These are phyloP conservation scores for Volvox reticuliferus DNA, from an alignment of 139 green algal genomes.

Conservation along the genomic window DNA sequence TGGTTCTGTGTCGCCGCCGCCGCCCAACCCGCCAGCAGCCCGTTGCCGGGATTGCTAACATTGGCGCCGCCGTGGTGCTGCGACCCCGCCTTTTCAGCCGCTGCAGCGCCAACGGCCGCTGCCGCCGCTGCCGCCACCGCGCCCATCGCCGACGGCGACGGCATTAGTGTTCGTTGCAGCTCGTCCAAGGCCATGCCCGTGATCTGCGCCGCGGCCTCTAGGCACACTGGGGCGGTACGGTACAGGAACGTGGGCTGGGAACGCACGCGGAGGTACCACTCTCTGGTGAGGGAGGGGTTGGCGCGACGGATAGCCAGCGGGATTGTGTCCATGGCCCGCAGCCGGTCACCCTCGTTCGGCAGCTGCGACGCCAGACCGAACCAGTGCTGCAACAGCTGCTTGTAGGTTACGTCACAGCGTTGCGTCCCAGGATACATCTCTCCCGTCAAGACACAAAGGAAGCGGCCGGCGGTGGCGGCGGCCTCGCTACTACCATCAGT, in stretches of 20 bases:
- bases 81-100: background rate
- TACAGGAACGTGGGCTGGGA: conserved; percentile 55
- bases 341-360: conserved; percentile 48
- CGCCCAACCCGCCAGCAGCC: background rate
- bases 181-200: conserved; percentile 12
- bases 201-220: conserved; percentile 19
- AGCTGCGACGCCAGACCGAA: conserved; percentile 42
- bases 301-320: conserved; percentile 55
- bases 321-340: conserved; percentile 58
- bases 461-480: background rate
- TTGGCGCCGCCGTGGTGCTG: background rate
- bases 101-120: background rate
- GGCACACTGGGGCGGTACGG: conserved; percentile 46
- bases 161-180: conserved; percentile 26
- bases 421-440: conserved; percentile 11
- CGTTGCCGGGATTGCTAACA: conserved; percentile 1
- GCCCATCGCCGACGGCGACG: background rate
- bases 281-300: conserved; percentile 61
- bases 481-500: background rate
- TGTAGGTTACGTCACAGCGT: conserved; percentile 59
- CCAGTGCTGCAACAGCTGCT: conserved; percentile 61
- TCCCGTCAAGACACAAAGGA: conserved; percentile 47
- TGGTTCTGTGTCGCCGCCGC: background rate
- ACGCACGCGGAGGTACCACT: conserved; percentile 63
- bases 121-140: background rate